These are phyloP conservation scores for Trichoderma guizhouense DNA, from an alignment of 2,329 filamentous ascomycete species.

Conservation along the genomic window DNA sequence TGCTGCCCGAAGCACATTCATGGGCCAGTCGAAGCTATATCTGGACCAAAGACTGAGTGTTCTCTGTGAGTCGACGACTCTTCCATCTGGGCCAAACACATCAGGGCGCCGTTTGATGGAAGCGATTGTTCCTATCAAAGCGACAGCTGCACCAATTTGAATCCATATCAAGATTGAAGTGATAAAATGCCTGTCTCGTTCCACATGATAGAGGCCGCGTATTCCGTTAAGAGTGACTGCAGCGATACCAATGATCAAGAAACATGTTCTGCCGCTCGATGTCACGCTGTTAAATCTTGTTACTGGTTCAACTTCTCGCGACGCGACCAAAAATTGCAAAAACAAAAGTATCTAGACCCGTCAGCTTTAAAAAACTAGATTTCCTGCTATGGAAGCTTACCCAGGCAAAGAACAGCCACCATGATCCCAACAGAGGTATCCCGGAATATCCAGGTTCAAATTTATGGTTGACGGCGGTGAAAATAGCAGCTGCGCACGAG, in stretches of 20 bases:
- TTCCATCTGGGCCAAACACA: neutral
- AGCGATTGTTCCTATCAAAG: neutral
- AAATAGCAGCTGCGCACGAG: neutral
- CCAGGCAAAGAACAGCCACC: neutral
- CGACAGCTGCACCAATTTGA: neutral
- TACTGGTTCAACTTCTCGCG: neutral
- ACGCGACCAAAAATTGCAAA: neutral
- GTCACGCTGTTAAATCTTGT: neutral
- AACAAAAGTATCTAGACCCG: neutral
- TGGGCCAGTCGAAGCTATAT: constrained; percentile 7
- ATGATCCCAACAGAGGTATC: neutral
- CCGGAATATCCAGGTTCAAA: neutral
- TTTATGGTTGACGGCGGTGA: neutral
- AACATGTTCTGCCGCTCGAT: neutral
- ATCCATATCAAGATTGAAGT: neutral
- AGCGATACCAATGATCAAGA: neutral
- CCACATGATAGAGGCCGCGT: neutral
- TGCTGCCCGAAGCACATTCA: neutral
- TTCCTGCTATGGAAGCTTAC: neutral
- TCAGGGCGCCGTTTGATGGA: neutral
- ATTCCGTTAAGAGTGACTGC: neutral
- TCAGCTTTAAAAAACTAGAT: neutral
- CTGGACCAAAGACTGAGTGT: constrained; percentile 3
- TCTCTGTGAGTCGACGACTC: neutral
- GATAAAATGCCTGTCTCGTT: neutral